phyloP scores from a whole-genome alignment of 768 basidiomycete species.

The Imleria badia region DNA sequence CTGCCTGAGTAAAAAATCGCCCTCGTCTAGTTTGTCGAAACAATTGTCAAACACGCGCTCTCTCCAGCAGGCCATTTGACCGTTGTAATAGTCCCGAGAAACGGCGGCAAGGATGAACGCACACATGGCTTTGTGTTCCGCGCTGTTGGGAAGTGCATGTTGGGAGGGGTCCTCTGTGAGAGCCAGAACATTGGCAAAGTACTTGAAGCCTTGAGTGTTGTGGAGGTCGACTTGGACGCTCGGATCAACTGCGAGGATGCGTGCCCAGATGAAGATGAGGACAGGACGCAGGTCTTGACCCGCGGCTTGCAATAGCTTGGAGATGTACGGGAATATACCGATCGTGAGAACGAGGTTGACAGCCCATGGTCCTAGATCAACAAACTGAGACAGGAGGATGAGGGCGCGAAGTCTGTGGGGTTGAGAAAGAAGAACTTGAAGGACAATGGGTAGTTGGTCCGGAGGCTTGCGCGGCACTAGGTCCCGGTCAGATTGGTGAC shows the following conservation, averaged over 20 bases:
- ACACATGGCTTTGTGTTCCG: conserved; percentile 98
- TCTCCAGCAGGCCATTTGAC: conserved; percentile 82
- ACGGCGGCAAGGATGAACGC: conserved; percentile 92
- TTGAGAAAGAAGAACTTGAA: conserved; percentile 96
- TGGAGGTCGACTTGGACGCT: conserved; percentile 89
- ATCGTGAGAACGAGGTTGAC: conserved; percentile 94
- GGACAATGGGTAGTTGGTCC: conserved; percentile 95
- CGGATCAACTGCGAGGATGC: conserved; percentile 95
- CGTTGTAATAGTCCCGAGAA: conserved; percentile 83
- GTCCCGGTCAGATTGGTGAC: conserved; percentile 31
- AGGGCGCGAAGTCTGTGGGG: conserved; percentile 94
- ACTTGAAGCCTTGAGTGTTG: conserved; percentile 77
- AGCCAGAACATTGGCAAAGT: conserved; percentile 78
- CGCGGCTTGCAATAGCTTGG: conserved; percentile 92
- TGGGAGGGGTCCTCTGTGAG: conserved; percentile 58
- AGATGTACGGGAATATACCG: conserved; percentile 98
- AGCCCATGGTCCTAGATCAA: conserved; percentile 98
- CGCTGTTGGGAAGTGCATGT: conserved; percentile 79
- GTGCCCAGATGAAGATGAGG: conserved; percentile 97
- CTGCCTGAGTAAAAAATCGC: conserved; percentile 90
- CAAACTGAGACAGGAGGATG: conserved; percentile 94
- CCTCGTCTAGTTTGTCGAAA: conserved; percentile 79
- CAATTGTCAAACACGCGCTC: conserved; percentile 87
- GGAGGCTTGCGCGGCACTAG: conserved; percentile 89
- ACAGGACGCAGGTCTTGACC: conserved; percentile 96